phyloP scores from a whole-genome alignment of 1,284 basidiomycete genomes.

The Sutorius eximius region DNA sequence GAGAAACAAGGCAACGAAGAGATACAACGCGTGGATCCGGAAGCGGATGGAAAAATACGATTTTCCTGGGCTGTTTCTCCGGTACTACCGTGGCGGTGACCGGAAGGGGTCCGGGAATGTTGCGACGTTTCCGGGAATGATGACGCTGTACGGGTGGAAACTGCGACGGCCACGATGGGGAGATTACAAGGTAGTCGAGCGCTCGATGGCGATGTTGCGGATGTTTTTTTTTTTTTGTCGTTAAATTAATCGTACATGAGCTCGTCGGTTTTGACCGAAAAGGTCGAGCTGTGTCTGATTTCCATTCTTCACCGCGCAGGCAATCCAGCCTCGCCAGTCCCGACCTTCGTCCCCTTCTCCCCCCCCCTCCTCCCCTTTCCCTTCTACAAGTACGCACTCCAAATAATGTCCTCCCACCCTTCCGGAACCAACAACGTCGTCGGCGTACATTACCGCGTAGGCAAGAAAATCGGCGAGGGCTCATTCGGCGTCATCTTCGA shows the following conservation, averaged over 20 bases:
- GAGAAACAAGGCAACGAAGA: constrained; percentile 35
- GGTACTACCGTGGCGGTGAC: constrained; percentile 30
- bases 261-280: constrained; percentile 34
- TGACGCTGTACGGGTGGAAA: background rate
- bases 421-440: constrained; percentile 66
- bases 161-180: background rate
- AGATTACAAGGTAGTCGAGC: constrained; percentile 1
- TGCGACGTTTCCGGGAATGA: background rate
- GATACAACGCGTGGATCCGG: constrained; percentile 41
- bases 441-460: constrained; percentile 74
- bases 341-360: constrained; percentile 1
- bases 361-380: background rate
- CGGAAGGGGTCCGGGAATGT: constrained; percentile 29
- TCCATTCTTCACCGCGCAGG: constrained; percentile 33
- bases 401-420: constrained; percentile 43
- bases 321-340: constrained; percentile 27
- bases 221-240: constrained; percentile 10
- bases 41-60: constrained; percentile 27
- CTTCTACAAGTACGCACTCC: constrained; percentile 13
- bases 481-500: constrained; percentile 84
- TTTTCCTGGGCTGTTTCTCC: constrained; percentile 6
- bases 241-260: background rate
- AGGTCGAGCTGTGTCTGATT: constrained; percentile 11
- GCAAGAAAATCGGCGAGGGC: constrained; percentile 86
- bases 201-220: constrained; percentile 16